Evolutionary conservation across 139 green algal species (phyloP).

Genomic region (Volvox africanus): DNA sequence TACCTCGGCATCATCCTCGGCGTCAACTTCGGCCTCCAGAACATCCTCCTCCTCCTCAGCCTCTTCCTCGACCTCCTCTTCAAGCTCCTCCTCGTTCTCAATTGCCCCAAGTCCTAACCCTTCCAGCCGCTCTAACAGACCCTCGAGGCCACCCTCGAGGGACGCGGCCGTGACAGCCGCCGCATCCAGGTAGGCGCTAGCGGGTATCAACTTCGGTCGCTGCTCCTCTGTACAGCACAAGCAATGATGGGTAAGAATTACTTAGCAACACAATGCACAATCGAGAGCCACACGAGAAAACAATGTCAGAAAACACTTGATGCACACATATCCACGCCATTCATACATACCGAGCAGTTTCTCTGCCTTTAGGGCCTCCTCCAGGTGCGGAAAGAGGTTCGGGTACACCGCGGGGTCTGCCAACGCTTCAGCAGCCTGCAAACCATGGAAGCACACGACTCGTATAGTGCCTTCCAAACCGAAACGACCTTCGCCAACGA

Average conservation of each 20-base stretch:
- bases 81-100: constrained; percentile 17
- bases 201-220: neutral
- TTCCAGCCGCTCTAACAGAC: neutral
- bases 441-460: neutral
- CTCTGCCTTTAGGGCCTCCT: constrained; percentile 52
- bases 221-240: neutral
- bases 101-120: neutral
- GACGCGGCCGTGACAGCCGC: constrained; percentile 28
- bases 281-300: no score
- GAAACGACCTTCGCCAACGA: neutral
- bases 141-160: constrained; percentile 42
- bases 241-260: no score
- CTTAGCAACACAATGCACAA: no score
- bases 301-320: no score
- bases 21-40: constrained; percentile 45
- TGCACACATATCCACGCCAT: no score
- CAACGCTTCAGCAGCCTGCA: constrained; percentile 90
- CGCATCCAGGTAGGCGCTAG: constrained; percentile 29
- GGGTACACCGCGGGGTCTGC: constrained; percentile 95
- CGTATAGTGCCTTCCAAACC: neutral
- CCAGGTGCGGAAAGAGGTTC: constrained; percentile 96
- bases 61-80: constrained; percentile 11
- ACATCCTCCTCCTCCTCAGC: constrained; percentile 24
- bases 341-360: constrained; percentile 20
- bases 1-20: constrained; percentile 60